Conservation (phyloP, 148 eudicot species). For the Fagopyrum esculentum region DNA sequence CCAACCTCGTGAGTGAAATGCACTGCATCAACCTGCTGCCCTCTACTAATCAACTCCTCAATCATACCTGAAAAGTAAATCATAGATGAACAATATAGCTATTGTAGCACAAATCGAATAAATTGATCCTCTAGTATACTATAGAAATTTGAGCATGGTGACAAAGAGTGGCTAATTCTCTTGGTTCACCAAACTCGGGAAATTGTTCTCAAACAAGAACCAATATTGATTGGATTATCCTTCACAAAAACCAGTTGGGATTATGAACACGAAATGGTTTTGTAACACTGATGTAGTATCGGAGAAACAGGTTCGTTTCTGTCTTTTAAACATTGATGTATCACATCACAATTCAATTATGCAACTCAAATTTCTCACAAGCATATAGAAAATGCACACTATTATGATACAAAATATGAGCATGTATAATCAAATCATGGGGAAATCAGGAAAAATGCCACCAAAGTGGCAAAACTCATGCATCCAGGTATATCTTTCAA, state of each 20-base stretch:
- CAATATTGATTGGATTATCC: neutral
- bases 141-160: neutral
- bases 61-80: constrained; percentile 61
- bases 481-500: neutral
- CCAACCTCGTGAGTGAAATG: constrained; percentile 95
- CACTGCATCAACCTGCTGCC: constrained; percentile 99
- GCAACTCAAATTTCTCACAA: neutral
- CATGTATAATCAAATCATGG: neutral
- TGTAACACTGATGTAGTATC: neutral
- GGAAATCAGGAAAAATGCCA: neutral
- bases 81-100: neutral
- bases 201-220: neutral
- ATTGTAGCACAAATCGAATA: neutral
- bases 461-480: neutral
- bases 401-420: neutral
- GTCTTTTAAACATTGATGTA: neutral
- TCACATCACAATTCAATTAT: neutral
- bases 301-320: neutral
- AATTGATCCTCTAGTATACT: neutral
- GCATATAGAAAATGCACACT: neutral
- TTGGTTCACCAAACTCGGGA: neutral
- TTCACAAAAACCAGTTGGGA: neutral
- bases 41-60: constrained; percentile 90
- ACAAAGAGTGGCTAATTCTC: neutral
- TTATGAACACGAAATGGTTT: neutral